Percentiles rank a stretch among this genome's conserved stretches.
These are phyloP conservation scores for Liquidambar formosana DNA, from an alignment of 164 flowering plant genomes.

Conservation along the genomic window DNA sequence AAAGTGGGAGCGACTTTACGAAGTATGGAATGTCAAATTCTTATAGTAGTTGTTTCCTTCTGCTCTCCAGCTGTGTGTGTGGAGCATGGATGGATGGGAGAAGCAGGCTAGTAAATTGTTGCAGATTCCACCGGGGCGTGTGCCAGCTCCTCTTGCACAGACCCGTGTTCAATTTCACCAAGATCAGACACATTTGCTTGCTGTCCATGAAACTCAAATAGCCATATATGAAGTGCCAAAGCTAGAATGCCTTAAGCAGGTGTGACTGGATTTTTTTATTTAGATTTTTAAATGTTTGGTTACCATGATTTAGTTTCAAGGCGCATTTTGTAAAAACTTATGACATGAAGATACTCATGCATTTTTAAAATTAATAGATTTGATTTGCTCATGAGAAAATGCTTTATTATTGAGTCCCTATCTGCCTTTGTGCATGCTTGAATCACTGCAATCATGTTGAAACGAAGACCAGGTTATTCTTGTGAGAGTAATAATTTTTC, in stretches of 20 bases:
- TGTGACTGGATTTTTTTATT: constrained; percentile 1
- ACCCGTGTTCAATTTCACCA: constrained; percentile 82
- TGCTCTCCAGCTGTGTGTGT: constrained; percentile 61
- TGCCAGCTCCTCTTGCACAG: constrained; percentile 46
- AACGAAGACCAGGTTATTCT: too few relatives aligned
- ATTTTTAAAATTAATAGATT: too few relatives aligned
- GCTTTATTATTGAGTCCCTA: too few relatives aligned
- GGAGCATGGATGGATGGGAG: constrained; percentile 81
- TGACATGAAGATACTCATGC: too few relatives aligned
- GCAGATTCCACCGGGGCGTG: constrained; percentile 59
- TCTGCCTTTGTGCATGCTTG: too few relatives aligned
- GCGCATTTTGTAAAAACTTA: too few relatives aligned
- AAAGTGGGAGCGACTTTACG: too few relatives aligned
- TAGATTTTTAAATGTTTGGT: too few relatives aligned
- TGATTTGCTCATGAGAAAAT: too few relatives aligned
- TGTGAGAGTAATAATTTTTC: too few relatives aligned
- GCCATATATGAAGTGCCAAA: constrained; percentile 71
- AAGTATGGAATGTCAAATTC: neutral
- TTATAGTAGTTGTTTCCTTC: neutral
- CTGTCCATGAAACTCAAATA: constrained; percentile 72
- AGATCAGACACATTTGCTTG: constrained; percentile 65
- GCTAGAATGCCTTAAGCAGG: constrained; percentile 67
- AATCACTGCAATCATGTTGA: too few relatives aligned
- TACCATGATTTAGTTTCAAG: neutral
- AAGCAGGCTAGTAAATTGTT: constrained; percentile 50